Evolutionary conservation across 2,329 filamentous ascomycete species (phyloP), one percentile per base, ranked within the genome.

Genomic region (Leptographium procerum): DNA sequence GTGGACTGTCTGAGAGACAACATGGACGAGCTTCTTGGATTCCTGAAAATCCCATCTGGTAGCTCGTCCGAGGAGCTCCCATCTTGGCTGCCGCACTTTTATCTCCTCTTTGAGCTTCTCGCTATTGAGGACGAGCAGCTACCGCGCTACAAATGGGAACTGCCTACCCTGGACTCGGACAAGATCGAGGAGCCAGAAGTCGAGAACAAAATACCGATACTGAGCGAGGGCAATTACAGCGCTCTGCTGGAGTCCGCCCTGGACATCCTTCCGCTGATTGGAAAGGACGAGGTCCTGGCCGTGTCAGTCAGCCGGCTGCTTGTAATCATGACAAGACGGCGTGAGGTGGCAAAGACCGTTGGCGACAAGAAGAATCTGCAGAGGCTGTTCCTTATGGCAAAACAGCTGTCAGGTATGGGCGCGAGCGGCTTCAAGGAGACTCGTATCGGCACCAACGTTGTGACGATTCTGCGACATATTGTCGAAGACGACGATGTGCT

Each of bases 401-500:
- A 95, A 70, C 92, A 97, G 69, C 82, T 97, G 60, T 86, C 89
- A 24, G 88, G 88, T 29, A 81, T 85, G 33, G 87, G 88, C 8
- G 88, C 90, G 33, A 82, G 88, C 57, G 86, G 86, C 57, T 80
- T 99, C 11, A 78, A 74, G 61, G 77, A 79, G 47, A 77, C 74
- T 2, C 75, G 75, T 57, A 72, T 82, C 45, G 75, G 77, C 3
- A 70, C 76, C 26, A 81, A 87, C 59, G 87, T 96, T 66, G 86
- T 97, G 80, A 81, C 92, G 14, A 86, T 96, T 56, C 75, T 99
- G 50, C 86, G 95, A 47, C 94, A 99, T 67, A 86, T 99, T 63
- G 83, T 97, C 57, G 94, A 99, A 71, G 95, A 99, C 67, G 90
- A 96, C 55, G 86, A 91, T 22, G 94, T 87, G 2, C 81, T 97